These are phyloP conservation scores for Pestalotiopsis sp. DNA, from an alignment of 2,329 filamentous ascomycete species.

Conservation along the genomic window DNA sequence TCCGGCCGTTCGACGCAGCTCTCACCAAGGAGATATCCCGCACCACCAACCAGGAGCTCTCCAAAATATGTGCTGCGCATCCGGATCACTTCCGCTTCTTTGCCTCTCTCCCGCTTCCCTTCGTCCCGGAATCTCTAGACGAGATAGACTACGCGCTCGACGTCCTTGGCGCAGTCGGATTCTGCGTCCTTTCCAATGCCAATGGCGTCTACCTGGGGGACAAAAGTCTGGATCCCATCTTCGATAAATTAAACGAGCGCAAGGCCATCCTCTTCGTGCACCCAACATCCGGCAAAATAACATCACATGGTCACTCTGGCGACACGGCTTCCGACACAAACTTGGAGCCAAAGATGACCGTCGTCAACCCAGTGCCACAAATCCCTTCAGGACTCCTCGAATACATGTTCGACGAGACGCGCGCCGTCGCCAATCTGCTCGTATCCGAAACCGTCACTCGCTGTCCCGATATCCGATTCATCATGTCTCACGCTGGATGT, in stretches of 20 bases:
- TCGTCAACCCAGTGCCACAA: slow-evolving; percentile 3
- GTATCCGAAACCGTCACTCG: slow-evolving; percentile 6
- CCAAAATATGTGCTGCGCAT: slow-evolving; percentile 6
- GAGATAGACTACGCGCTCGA: slow-evolving; percentile 7
- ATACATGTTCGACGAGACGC: slow-evolving; percentile 12
- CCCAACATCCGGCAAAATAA: slow-evolving; percentile 5
- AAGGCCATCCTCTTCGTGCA: slow-evolving; percentile 1
- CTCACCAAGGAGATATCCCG: slow-evolving; percentile 2
- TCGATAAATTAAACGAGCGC: slow-evolving; percentile 3
- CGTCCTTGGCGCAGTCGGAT: background rate
- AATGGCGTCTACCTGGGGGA: slow-evolving; percentile 6
- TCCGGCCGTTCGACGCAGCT: background rate
- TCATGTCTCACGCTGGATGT: slow-evolving; percentile 10
- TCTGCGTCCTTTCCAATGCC: slow-evolving; percentile 6
- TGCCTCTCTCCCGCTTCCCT: background rate
- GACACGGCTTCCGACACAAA: background rate
- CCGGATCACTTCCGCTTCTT: slow-evolving; percentile 9
- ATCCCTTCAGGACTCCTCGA: slow-evolving; percentile 3
- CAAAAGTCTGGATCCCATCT: slow-evolving; percentile 8
- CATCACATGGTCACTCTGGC: background rate
- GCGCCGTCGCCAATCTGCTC: slow-evolving; percentile 3
- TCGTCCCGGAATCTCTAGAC: background rate
- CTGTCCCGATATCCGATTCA: slow-evolving; percentile 1
- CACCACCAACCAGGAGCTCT: slow-evolving; percentile 1
- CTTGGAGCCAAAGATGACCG: background rate